phyloP scores from a whole-genome alignment of 2,329 filamentous ascomycete species.

The Fusarium agapanthi region DNA sequence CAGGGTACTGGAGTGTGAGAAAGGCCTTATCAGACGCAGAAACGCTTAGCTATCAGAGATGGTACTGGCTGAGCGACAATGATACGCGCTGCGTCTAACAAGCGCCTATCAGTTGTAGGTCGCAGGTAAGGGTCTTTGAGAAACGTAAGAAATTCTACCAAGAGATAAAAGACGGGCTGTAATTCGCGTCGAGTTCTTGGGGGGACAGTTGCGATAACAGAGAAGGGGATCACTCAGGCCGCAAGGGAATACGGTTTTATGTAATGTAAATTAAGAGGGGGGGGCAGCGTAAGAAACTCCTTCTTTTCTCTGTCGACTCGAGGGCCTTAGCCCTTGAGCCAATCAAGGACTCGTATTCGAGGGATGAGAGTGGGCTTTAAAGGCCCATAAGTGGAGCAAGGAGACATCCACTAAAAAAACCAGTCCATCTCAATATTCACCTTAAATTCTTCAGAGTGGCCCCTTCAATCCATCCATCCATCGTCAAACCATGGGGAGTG shows the following conservation, averaged over 20 bases:
- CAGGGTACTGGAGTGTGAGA: constrained; percentile 22
- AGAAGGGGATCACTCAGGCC: constrained; percentile 45
- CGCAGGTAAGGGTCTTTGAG: constrained; percentile 36
- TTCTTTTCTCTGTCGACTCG: constrained; percentile 33
- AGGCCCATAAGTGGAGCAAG: constrained; percentile 19
- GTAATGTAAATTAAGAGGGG: constrained; percentile 50
- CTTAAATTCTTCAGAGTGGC: constrained; percentile 23
- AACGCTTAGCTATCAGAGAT: constrained; percentile 30
- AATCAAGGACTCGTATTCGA: constrained; percentile 21
- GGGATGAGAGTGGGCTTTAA: constrained; percentile 5
- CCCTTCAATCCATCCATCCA: neutral
- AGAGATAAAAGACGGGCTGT: constrained; percentile 46
- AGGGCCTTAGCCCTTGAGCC: constrained; percentile 31
- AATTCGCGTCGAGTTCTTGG: constrained; percentile 41
- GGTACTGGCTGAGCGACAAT: constrained; percentile 19
- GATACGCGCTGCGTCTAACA: constrained; percentile 39
- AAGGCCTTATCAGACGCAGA: constrained; percentile 23
- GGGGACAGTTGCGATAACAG: constrained; percentile 45
- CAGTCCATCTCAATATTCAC: constrained; percentile 32
- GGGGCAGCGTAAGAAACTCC: constrained; percentile 38
- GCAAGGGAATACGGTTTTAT: constrained; percentile 46
- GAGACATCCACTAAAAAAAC: constrained; percentile 37
- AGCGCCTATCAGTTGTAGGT: constrained; percentile 43
- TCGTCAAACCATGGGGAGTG: neutral
- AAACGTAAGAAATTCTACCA: constrained; percentile 45